Percentiles rank a stretch among this genome's conserved stretches.
Conservation (phyloP, 345 rosid species). For the Brassica cretica region DNA sequence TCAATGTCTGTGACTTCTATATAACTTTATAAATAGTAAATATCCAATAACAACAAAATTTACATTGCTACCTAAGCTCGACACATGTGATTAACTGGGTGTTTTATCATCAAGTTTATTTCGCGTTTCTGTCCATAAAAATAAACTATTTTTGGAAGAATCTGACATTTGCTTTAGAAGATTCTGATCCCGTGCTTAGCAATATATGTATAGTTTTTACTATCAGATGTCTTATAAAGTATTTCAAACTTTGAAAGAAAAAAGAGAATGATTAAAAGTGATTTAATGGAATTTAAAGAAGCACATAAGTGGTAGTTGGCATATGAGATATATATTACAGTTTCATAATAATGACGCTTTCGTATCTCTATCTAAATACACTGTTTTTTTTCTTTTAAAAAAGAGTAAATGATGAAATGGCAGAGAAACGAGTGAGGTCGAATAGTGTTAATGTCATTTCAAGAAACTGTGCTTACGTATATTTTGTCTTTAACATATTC, state of each 20-base stretch:
- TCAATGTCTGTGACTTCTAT: background rate
- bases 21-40: background rate
- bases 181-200: conserved; percentile 34
- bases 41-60: background rate
- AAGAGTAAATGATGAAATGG: background rate
- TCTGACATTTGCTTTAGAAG: conserved; percentile 39
- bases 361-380: background rate
- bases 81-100: background rate
- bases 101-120: background rate
- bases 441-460: conserved; percentile 38
- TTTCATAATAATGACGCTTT: conserved; percentile 23
- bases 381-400: background rate
- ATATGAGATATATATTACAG: conserved; percentile 27
- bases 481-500: conserved; percentile 30
- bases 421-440: conserved; percentile 17
- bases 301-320: conserved; percentile 32
- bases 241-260: background rate
- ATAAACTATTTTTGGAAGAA: conserved; percentile 8
- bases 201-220: conserved; percentile 15
- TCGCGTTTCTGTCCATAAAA: conserved; percentile 12
- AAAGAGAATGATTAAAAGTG: background rate
- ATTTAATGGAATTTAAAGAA: conserved; percentile 19
- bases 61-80: background rate
- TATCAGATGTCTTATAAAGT: conserved; percentile 7
- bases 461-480: conserved; percentile 33